Evolutionary conservation across 1,284 basidiomycete genomes (phyloP).

Genomic region (Cutaneotrichosporon mucoides): DNA sequence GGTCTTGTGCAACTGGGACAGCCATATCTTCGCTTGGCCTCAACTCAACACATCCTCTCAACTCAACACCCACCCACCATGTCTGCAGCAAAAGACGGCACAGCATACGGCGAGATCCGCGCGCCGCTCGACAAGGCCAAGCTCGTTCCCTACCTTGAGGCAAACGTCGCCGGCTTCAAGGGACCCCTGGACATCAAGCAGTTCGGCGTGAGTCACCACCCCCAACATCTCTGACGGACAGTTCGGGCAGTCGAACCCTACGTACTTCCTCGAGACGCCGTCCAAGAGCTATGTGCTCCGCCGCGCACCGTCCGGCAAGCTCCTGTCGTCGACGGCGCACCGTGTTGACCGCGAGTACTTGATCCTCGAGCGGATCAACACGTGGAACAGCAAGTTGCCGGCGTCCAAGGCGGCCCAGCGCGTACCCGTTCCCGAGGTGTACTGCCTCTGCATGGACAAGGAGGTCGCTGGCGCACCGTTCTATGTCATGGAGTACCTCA

Average conservation of each 20-base stretch:
- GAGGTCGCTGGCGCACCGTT: slow-evolving; percentile 82
- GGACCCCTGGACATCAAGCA: slow-evolving; percentile 78
- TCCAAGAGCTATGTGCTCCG: slow-evolving; percentile 62
- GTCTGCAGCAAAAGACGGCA: slow-evolving; percentile 4
- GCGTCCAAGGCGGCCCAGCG: slow-evolving; percentile 22
- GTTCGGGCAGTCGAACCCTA: slow-evolving; percentile 74
- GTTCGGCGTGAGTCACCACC: slow-evolving; percentile 66
- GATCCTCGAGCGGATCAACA: slow-evolving; percentile 71
- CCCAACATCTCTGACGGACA: background rate
- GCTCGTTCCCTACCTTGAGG: slow-evolving; percentile 65
- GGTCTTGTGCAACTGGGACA: no score
- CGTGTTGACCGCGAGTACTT: slow-evolving; percentile 89
- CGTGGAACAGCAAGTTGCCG: slow-evolving; percentile 56
- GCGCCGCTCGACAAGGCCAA: slow-evolving; percentile 63
- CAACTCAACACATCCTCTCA: no score
- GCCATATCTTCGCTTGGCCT: no score
- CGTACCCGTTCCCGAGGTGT: slow-evolving; percentile 82
- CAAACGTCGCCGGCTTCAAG: slow-evolving; percentile 58
- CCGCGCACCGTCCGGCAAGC: slow-evolving; percentile 82
- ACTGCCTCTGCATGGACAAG: slow-evolving; percentile 73
- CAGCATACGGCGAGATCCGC: slow-evolving; percentile 50
- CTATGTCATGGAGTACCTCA: slow-evolving; percentile 92
- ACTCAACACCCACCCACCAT: no score
- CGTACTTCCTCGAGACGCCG: slow-evolving; percentile 57
- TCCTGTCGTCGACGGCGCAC: slow-evolving; percentile 85